Evolutionary conservation across 75 land plant genomes (phyloP).

Genomic region (Ceratopteris richardii): DNA sequence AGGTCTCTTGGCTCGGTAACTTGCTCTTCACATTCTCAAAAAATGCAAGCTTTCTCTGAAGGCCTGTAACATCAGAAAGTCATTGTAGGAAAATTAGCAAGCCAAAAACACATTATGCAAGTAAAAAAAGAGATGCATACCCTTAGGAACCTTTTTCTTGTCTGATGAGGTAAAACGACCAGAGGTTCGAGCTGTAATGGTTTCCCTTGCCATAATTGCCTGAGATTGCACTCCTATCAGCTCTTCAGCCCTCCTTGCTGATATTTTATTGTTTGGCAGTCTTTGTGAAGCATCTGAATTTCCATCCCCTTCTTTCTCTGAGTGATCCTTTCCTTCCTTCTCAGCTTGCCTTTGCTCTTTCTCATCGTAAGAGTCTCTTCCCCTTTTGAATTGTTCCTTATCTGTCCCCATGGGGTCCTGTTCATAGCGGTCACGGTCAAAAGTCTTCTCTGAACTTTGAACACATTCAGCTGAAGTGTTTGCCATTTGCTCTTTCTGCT

Average conservation of each 20-base stretch:
- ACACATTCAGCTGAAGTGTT: too few relatives aligned
- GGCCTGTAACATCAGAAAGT: neutral
- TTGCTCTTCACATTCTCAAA: constrained; percentile 81
- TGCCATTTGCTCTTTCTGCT: constrained; percentile 45
- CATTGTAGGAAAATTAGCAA: neutral
- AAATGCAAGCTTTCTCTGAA: constrained; percentile 38
- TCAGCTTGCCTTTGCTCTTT: constrained; percentile 42
- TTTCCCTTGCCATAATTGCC: constrained; percentile 44
- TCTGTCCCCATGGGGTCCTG: neutral
- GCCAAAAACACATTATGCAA: neutral
- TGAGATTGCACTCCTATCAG: constrained; percentile 46
- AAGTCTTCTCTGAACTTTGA: too few relatives aligned
- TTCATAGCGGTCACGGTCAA: too few relatives aligned
- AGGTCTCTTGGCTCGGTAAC: constrained; percentile 53
- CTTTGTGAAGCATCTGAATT: neutral
- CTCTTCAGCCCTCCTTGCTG: constrained; percentile 49
- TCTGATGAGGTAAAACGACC: constrained; percentile 16
- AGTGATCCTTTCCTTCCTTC: constrained; percentile 51
- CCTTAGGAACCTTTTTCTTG: constrained; percentile 54
- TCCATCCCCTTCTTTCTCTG: constrained; percentile 35
- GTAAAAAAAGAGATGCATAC: constrained; percentile 18
- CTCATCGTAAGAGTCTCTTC: constrained; percentile 46
- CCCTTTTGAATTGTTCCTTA: constrained; percentile 47
- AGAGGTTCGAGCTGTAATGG: neutral
- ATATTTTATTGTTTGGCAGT: constrained; percentile 1